Evolutionary conservation across 176 grass and related monocot species (phyloP), one percentile per base, ranked within the genome.

Genomic region (Pharus latifolius): DNA sequence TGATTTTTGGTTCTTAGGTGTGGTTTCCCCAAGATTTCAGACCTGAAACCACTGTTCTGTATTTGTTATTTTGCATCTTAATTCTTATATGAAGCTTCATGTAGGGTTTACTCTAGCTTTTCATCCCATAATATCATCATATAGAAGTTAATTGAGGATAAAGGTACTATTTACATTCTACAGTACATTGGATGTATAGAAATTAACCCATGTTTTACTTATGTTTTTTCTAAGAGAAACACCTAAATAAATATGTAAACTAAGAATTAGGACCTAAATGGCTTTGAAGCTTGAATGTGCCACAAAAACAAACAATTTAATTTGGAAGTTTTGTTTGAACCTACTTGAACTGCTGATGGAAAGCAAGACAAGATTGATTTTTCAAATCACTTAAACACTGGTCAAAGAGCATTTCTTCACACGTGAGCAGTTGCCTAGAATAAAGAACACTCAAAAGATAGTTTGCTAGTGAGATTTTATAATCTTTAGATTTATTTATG

Each of bases 371-470:
- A 69, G 59, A 17, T 40, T 42, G 23, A 56, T 63, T 55, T 40
- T 41, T 4, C 20, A 53, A 4, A 29, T 49, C 18, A 59, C 4
- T 30, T 82, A 56, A 67, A 49, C 61, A 67, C 20, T 67, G 61
- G 31, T 60, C 43, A 50, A 60, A 60, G 24, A 17, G 13, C 51
- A 74, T 37, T 41, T 41, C 41, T 37, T 74, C 16, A 18, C 48
- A 32, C 26, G 28, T 47, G 31, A 6, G 28, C 52, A 12, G 69
- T 75, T 33, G 25, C 23, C 54, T 75, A 28, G 38, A 49, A 49
- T 64, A n/a, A 63, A 71, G 74, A 30, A 72, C 31, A 72, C 73
- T 37, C 65, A 69, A 26, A 14, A 70, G 63, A 45, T 28, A 3
- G 25, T 10, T 37, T 37, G 1, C 6, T 19, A 23, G 15, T 29